Evolutionary conservation across 495 filamentous ascomycete species (phyloP).

Genomic region (Tirmania nivea): DNA sequence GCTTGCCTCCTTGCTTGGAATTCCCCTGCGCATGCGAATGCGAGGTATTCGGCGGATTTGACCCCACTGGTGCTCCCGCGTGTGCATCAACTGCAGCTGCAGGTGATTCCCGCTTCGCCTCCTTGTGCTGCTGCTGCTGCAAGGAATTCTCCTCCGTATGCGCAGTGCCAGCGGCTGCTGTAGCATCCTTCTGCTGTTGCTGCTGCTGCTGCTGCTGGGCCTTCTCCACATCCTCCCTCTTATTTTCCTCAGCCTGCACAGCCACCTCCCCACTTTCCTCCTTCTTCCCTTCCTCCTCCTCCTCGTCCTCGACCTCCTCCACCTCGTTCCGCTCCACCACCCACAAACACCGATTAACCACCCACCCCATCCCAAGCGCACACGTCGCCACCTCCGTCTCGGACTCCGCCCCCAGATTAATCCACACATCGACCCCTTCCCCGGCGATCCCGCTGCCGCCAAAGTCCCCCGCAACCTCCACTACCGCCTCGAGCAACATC

Average conservation of each 20-base stretch:
- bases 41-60: no score
- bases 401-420: constrained; percentile 2
- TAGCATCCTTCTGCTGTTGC: background rate
- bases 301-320: background rate
- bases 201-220: constrained; percentile 10
- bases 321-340: constrained; percentile 4
- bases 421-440: background rate
- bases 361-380: constrained; percentile 10
- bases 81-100: background rate
- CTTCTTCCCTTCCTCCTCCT: background rate
- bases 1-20: no score
- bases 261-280: background rate
- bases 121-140: background rate
- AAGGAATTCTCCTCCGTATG: background rate
- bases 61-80: background rate
- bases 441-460: background rate
- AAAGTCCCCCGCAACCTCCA: constrained; percentile 5
- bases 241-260: constrained; percentile 9
- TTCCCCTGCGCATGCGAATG: no score
- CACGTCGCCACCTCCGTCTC: constrained; percentile 4
- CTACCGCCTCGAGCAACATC: constrained; percentile 5
- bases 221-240: constrained; percentile 9
- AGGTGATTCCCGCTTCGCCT: background rate
- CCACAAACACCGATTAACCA: constrained; percentile 11
- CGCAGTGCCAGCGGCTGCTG: background rate